Base-by-base conservation (phyloP, 1,139 yeast genomes). In the Pneumocystis jirovecii region DNA sequence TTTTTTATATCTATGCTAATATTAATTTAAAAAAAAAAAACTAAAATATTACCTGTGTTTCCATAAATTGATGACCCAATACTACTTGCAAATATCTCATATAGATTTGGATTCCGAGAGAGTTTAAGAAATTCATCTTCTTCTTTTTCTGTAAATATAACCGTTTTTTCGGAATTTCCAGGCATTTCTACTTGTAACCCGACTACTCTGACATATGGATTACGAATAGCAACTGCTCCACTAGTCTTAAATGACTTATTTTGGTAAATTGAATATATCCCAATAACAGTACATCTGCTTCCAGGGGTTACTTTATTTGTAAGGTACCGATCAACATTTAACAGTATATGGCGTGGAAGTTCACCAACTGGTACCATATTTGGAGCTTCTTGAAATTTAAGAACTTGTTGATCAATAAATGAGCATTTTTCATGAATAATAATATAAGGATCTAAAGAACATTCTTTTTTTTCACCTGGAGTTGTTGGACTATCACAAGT, bases 281-380 rank as follows among this genome's bases (percentile, higher is more conserved):
- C 99, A 64, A 89, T 84, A 61, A 91, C 82, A 4, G 96, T 89
- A 69, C 95, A 95, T 70, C 97, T 81, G 0, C 95, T 89, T 62
- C 99, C 99, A 0, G 99, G 99, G 44, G 91, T 88, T 40, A 93
- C 93, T 69, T 83, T 85, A 77, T 93, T 93, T 35, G 97, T 87
- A 74, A 93, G 79, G 70, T 89, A 88, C 70, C 98, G 82, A 74
- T 95, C 98, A 29, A 91, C 89, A 64, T 95, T 89, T 70, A 95
- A 80, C 68, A 89, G 76, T 64, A 95, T 87, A 72, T 93, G 96
- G 71, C 99, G 84, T 17, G 99, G 99, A 91, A 93, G 87, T 78
- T 93, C 99, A 69, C 99, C 98, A 29, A 93, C 96, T 1, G 98
- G 99, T 0, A 93, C 97, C 86, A 89, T 87, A 74, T 93, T 98